Conservation (phyloP, 2,329 filamentous ascomycete genomes). For the Phialophora tarda region DNA sequence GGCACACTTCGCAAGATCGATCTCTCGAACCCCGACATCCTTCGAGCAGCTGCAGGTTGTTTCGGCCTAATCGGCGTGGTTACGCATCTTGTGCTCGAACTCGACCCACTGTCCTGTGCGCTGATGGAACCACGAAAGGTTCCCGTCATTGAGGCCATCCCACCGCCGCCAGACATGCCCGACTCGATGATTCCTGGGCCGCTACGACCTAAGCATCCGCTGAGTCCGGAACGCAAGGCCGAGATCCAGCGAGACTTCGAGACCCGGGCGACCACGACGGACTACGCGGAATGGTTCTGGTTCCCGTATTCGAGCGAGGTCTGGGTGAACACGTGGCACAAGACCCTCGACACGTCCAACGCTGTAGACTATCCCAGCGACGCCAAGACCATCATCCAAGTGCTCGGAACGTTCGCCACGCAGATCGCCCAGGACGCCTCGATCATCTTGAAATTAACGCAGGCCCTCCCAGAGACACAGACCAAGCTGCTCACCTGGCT, state of each 20-base stretch:
- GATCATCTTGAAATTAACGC: conserved; percentile 28
- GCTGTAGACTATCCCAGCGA: conserved; percentile 32
- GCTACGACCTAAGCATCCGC: conserved; percentile 27
- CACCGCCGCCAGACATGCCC: conserved; percentile 33
- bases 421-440: conserved; percentile 33
- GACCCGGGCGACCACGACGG: conserved; percentile 48
- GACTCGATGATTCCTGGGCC: conserved; percentile 30
- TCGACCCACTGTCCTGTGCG: conserved; percentile 56
- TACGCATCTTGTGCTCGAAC: conserved; percentile 57
- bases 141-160: conserved; percentile 35
- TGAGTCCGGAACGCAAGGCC: conserved; percentile 30
- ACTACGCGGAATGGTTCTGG: conserved; percentile 60
- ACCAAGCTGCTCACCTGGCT: conserved; percentile 35
- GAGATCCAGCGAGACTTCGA: conserved; percentile 47
- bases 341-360: conserved; percentile 30
- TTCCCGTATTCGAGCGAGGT: conserved; percentile 54
- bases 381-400: conserved; percentile 33
- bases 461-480: conserved; percentile 29
- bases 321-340: conserved; percentile 58
- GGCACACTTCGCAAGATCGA: conserved; percentile 46
- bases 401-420: conserved; percentile 31
- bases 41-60: conserved; percentile 53
- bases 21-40: conserved; percentile 47
- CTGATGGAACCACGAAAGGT: conserved; percentile 54
- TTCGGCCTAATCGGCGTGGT: conserved; percentile 58